Evolutionary conservation across 352 stramenopile species (phyloP).

Genomic region (Saprolegnia parasitica): DNA sequence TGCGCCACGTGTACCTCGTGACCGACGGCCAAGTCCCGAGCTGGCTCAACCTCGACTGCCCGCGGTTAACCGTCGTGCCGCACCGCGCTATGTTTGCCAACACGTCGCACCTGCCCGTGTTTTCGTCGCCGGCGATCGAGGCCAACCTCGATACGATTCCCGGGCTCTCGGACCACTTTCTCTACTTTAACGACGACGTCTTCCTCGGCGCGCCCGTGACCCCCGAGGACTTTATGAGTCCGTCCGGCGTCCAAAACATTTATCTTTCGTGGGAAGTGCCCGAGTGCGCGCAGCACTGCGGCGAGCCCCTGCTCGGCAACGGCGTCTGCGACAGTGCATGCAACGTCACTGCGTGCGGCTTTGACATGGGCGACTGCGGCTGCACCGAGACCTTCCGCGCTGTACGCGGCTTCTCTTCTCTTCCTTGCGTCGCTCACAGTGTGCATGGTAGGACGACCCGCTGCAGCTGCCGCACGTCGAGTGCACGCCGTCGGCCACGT

Average conservation of each 20-base stretch:
- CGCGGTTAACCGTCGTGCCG: slow-evolving; percentile 81
- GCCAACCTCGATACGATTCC: slow-evolving; percentile 92
- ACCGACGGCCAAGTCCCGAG: slow-evolving; percentile 92
- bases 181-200: slow-evolving; percentile 97
- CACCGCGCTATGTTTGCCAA: slow-evolving; percentile 90
- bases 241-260: slow-evolving; percentile 82
- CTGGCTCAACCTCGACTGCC: slow-evolving; percentile 87
- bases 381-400: slow-evolving; percentile 39
- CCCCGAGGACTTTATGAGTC: slow-evolving; percentile 90
- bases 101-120: slow-evolving; percentile 85
- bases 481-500: neutral
- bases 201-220: slow-evolving; percentile 85
- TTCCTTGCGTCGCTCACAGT: neutral
- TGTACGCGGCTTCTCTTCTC: neutral
- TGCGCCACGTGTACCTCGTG: slow-evolving; percentile 92
- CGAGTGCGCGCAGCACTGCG: slow-evolving; percentile 78
- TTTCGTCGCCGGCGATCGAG: slow-evolving; percentile 93
- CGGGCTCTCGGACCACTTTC: slow-evolving; percentile 86
- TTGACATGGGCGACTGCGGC: slow-evolving; percentile 92
- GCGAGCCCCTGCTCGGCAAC: slow-evolving; percentile 69
- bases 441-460: slow-evolving; percentile 10
- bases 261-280: slow-evolving; percentile 93
- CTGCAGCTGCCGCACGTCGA: slow-evolving; percentile 15
- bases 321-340: slow-evolving; percentile 85
- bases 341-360: slow-evolving; percentile 86